Evolutionary conservation across 495 filamentous ascomycete genomes (phyloP).

Genomic region (Lasiosphaeria ovina): DNA sequence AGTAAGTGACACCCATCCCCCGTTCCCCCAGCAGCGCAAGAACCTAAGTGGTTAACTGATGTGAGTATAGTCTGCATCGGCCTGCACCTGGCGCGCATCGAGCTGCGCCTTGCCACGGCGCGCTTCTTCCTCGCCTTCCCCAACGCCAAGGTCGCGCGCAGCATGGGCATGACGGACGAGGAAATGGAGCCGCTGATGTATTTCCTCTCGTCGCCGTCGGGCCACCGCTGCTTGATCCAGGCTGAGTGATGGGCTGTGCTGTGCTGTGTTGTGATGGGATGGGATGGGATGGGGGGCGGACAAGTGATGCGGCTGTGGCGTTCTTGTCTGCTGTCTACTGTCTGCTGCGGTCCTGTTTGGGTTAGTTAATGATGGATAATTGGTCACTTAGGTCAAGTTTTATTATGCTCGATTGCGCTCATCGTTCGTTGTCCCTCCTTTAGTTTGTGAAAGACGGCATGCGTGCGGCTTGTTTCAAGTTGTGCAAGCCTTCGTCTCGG

Average conservation of each 20-base stretch:
- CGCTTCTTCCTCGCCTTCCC: constrained; percentile 33
- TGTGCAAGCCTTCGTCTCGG: no score
- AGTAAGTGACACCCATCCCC: constrained; percentile 21
- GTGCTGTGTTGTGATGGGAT: no score
- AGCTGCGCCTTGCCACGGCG: constrained; percentile 30
- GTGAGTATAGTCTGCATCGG: constrained; percentile 33
- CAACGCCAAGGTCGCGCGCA: constrained; percentile 22
- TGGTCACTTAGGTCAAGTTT: no score
- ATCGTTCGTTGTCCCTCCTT: no score
- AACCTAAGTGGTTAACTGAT: background rate
- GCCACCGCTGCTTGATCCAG: constrained; percentile 47
- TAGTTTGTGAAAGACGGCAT: no score
- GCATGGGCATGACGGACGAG: constrained; percentile 42
- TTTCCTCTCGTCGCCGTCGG: constrained; percentile 45
- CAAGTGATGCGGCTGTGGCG: no score
- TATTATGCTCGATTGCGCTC: no score
- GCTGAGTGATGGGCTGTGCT: background rate
- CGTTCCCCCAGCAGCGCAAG: constrained; percentile 30
- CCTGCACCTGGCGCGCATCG: constrained; percentile 33
- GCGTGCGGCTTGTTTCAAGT: no score
- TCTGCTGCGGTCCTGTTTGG: no score
- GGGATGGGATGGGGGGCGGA: no score
- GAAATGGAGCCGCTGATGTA: constrained; percentile 46
- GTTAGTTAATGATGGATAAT: no score
- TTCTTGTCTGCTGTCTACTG: no score